phyloP scores from a whole-genome alignment of 306 rosid genomes.

The Prinsepia uniflora region DNA sequence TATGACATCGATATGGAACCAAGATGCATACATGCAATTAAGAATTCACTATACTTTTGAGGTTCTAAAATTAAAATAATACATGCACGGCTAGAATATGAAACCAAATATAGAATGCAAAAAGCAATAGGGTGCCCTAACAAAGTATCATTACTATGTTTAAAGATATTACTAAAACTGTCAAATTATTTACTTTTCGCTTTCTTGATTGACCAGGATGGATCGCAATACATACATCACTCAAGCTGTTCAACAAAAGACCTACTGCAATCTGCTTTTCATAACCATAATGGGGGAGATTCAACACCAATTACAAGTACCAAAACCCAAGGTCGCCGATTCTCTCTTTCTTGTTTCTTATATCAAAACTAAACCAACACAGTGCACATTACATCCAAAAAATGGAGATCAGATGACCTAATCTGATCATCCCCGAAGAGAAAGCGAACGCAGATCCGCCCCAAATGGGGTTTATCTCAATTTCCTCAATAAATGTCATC shows the following conservation, averaged over 20 bases:
- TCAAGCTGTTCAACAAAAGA: not conserved
- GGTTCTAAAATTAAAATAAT: not conserved
- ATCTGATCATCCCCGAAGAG: not conserved
- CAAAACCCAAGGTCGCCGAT: not conserved
- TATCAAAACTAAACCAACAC: not conserved
- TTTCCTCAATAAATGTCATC: constrained; percentile 8
- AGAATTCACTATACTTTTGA: not conserved
- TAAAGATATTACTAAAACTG: not conserved
- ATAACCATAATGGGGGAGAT: constrained; percentile 5
- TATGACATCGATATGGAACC: not conserved
- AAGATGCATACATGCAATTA: not conserved
- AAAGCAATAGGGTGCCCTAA: not conserved
- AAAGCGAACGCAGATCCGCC: not conserved
- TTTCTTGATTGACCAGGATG: not conserved
- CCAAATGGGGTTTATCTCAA: not conserved
- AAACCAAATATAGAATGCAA: not conserved
- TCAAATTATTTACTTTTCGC: not conserved
- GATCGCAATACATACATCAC: constrained; percentile 6
- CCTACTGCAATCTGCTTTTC: not conserved
- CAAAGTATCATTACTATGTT: not conserved
- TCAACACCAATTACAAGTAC: not conserved
- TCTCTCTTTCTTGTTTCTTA: not conserved
- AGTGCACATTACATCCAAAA: not conserved
- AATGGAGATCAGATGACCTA: not conserved
- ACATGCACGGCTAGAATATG: not conserved